Evolutionary conservation across 2,329 filamentous ascomycete genomes (phyloP).

Genomic region (Davidsoniella eucalypti): DNA sequence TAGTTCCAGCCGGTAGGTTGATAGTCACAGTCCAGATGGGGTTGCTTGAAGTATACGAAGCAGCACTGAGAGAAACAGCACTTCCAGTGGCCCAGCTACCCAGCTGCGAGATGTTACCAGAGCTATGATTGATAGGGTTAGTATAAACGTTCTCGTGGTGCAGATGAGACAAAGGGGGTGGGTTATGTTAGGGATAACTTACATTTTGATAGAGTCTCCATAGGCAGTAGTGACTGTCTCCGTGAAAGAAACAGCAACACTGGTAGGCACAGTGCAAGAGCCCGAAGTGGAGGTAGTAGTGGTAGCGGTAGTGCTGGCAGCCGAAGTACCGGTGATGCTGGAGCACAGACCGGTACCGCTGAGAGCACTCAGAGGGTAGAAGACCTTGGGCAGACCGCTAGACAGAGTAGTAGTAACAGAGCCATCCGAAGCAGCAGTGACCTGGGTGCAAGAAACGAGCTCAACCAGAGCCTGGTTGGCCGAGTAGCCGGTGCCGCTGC

Average conservation of each 20-base stretch:
- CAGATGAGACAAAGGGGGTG: neutral
- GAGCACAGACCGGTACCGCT: slow-evolving; percentile 9
- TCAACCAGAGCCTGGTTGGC: slow-evolving; percentile 12
- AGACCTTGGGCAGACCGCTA: slow-evolving; percentile 12
- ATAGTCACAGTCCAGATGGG: slow-evolving; percentile 38
- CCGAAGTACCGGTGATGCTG: neutral
- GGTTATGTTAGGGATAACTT: slow-evolving; percentile 17
- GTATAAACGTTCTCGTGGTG: neutral
- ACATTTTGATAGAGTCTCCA: slow-evolving; percentile 34
- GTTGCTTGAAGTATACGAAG: slow-evolving; percentile 35
- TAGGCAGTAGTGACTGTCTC: slow-evolving; percentile 27
- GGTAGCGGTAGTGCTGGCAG: neutral
- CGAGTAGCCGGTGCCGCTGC: slow-evolving; percentile 11
- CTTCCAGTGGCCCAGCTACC: slow-evolving; percentile 21
- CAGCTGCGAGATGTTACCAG: slow-evolving; percentile 23
- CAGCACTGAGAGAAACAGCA: slow-evolving; percentile 33
- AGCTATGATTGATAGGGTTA: slow-evolving; percentile 7
- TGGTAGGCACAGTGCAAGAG: slow-evolving; percentile 20
- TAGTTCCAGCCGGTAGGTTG: slow-evolving; percentile 32
- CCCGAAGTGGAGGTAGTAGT: neutral
- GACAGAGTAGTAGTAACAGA: slow-evolving; percentile 11
- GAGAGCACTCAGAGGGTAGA: slow-evolving; percentile 11
- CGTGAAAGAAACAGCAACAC: slow-evolving; percentile 26
- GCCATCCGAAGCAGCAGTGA: slow-evolving; percentile 11
- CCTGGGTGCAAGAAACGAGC: slow-evolving; percentile 9